A percentile compares a stretch with the other conserved stretches of the same genome.
phyloP scores from a whole-genome alignment of 164 flowering plant species.

The Pachysandra terminalis region DNA sequence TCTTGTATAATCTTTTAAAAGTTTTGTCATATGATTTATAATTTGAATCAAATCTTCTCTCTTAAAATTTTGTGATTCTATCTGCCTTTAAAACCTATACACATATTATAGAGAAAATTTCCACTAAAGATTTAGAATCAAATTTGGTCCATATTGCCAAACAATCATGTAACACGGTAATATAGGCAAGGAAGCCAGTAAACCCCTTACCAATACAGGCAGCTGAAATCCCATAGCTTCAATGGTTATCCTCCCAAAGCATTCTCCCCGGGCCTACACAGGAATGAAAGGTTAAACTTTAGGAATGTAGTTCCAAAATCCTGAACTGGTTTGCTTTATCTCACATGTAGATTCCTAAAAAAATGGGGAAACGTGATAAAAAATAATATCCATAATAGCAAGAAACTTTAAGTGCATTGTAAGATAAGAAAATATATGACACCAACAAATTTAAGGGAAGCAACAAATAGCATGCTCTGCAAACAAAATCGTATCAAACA shows the following conservation, averaged over 20 bases:
- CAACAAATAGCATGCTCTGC: neutral
- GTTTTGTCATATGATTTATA: too few species aligned
- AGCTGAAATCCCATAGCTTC: conserved; percentile 99
- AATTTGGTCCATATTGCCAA: neutral
- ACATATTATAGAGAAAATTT: too few species aligned
- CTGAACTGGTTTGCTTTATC: neutral
- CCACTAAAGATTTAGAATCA: neutral
- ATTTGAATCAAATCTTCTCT: too few species aligned
- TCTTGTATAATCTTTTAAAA: too few species aligned
- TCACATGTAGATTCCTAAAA: neutral
- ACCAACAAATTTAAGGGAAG: neutral
- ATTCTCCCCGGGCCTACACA: conserved; percentile 86
- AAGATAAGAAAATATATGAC: neutral
- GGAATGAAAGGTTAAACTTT: neutral
- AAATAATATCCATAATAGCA: neutral
- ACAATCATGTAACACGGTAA: neutral
- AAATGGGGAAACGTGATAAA: neutral
- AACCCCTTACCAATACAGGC: conserved; percentile 75
- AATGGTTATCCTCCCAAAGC: conserved; percentile 99
- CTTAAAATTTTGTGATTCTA: too few species aligned
- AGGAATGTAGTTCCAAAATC: neutral
- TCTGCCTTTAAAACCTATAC: too few species aligned
- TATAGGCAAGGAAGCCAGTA: neutral
- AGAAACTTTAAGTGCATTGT: neutral
- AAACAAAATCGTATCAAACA: too few species aligned